Percentiles rank a stretch among this genome's conserved stretches.
Evolutionary conservation across 441 rosid species (phyloP).

Genomic region (Aquilaria agallochum): DNA sequence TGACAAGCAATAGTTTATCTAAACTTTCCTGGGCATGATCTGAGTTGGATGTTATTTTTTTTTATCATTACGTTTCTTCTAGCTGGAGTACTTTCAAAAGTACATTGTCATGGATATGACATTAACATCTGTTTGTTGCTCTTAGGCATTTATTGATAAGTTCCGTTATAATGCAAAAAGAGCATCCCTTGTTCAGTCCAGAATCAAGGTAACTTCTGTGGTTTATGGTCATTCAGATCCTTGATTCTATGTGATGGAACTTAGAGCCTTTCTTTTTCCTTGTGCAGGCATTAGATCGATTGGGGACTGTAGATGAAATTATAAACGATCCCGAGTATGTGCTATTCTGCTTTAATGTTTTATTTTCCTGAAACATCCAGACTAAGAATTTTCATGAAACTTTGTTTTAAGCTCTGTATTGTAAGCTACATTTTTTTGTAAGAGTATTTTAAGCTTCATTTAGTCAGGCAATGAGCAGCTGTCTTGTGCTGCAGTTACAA

Average conservation of each 20-base stretch:
- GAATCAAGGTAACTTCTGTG: conserved; percentile 78
- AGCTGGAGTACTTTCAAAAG: background rate
- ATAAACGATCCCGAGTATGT: conserved; percentile 96
- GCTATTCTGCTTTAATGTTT: conserved; percentile 10
- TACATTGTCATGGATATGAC: background rate
- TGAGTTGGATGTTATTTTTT: no score
- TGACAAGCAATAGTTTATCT: no score
- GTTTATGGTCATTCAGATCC: background rate
- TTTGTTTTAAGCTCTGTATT: background rate
- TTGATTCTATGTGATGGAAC: conserved; percentile 4
- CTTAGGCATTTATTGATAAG: conserved; percentile 94
- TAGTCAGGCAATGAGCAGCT: conserved; percentile 9
- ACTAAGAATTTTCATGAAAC: conserved; percentile 6
- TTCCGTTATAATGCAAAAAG: conserved; percentile 98
- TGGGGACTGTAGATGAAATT: conserved; percentile 89
- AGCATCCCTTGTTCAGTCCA: conserved; percentile 98
- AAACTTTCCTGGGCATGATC: no score
- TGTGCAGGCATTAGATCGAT: conserved; percentile 81
- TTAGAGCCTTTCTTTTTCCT: conserved; percentile 5
- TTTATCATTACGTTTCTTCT: background rate
- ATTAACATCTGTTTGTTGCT: background rate
- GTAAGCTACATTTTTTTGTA: no score
- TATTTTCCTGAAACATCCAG: conserved; percentile 4
- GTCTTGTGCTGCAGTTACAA: conserved; percentile 70
- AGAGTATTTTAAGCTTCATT: conserved; percentile 1